Evolutionary conservation across 208 protist species (phyloP).

Genomic region (Leishmania amazonensis): DNA sequence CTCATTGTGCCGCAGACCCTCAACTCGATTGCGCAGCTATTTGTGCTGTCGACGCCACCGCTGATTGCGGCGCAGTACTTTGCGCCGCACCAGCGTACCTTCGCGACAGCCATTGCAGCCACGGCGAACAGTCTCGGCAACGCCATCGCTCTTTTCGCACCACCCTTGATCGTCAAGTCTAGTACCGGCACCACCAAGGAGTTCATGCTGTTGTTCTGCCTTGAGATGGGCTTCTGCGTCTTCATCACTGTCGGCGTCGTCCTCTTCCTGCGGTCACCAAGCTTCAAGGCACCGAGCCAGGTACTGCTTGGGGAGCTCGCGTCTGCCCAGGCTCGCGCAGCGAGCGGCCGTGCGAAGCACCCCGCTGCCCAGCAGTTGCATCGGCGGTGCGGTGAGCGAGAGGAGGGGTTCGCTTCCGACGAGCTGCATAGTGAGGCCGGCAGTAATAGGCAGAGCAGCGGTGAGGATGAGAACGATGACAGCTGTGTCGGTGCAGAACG

Average conservation of each 20-base stretch:
- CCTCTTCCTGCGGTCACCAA: constrained; percentile 52
- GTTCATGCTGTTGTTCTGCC: constrained; percentile 63
- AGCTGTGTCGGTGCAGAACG: background rate
- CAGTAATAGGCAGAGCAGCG: background rate
- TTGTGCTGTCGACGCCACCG: constrained; percentile 75
- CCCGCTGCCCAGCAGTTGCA: background rate
- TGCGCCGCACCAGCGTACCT: constrained; percentile 48
- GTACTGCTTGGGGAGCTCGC: constrained; percentile 22
- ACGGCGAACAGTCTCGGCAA: constrained; percentile 76
- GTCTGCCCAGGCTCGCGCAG: background rate
- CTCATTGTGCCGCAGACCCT: constrained; percentile 59
- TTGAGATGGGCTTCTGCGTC: constrained; percentile 54
- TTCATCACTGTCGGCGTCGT: constrained; percentile 43
- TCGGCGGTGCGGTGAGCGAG: constrained; percentile 16
- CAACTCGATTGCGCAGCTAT: constrained; percentile 68
- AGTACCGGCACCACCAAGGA: constrained; percentile 30
- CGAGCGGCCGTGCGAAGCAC: background rate
- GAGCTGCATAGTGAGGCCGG: constrained; percentile 11
- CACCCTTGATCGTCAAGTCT: constrained; percentile 59
- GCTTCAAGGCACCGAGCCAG: constrained; percentile 36
- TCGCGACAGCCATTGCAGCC: constrained; percentile 65
- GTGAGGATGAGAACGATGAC: background rate
- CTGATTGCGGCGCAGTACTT: constrained; percentile 78
- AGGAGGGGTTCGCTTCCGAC: constrained; percentile 2
- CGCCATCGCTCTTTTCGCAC: constrained; percentile 59